Evolutionary conservation across 1,284 basidiomycete genomes (phyloP).

Genomic region (Malassezia caprae): DNA sequence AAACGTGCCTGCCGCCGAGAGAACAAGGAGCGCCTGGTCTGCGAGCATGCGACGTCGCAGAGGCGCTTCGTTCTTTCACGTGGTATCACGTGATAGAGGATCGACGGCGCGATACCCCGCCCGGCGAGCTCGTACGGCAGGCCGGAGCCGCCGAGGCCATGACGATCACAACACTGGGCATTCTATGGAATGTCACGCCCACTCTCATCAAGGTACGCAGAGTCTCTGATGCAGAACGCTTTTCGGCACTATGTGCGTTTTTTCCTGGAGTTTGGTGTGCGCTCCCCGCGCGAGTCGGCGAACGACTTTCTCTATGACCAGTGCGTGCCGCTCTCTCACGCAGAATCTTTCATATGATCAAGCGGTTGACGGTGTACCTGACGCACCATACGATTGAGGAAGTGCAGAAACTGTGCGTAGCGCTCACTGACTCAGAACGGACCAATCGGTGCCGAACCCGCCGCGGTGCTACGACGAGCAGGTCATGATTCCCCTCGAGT

Average conservation of each 20-base stretch:
- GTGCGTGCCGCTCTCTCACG: neutral
- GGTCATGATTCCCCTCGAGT: constrained; percentile 57
- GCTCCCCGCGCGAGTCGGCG: constrained; percentile 10
- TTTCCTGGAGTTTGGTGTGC: neutral
- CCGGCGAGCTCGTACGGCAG: too few species aligned
- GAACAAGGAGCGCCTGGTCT: constrained; percentile 25
- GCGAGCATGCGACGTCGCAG: constrained; percentile 1
- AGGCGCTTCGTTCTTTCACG: neutral
- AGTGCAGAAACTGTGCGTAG: constrained; percentile 31
- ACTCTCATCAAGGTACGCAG: constrained; percentile 29
- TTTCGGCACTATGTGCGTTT: constrained; percentile 12
- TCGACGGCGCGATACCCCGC: neutral
- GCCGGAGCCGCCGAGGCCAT: constrained; percentile 13
- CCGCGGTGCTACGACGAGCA: constrained; percentile 76
- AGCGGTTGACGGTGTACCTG: constrained; percentile 30
- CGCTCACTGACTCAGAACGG: constrained; percentile 50
- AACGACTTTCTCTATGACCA: constrained; percentile 24
- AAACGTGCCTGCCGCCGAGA: constrained; percentile 29
- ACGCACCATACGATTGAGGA: constrained; percentile 46
- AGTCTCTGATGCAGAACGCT: constrained; percentile 11
- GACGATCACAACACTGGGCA: constrained; percentile 37
- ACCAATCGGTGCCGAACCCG: constrained; percentile 69
- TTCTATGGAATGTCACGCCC: constrained; percentile 33
- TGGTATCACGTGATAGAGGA: constrained; percentile 3
- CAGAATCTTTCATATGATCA: constrained; percentile 20